Conservation (phyloP, 2,329 filamentous ascomycete species). For the Colletotrichum musicola region DNA sequence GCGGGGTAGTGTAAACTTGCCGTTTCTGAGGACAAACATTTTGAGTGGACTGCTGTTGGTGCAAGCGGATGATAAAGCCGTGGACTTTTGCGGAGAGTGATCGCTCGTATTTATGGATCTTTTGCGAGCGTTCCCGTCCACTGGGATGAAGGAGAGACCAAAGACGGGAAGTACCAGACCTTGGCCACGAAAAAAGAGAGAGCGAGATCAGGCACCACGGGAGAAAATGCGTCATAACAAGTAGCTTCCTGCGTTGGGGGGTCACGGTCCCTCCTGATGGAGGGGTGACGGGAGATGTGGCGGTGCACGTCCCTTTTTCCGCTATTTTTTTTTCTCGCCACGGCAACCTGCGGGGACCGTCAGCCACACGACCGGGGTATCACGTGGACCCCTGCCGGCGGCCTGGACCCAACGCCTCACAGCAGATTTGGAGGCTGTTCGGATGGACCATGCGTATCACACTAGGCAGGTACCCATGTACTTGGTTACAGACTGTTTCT, state of each 20-base stretch:
- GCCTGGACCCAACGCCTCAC: slow-evolving; percentile 5
- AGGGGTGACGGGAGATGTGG: slow-evolving; percentile 41
- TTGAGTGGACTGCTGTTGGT: slow-evolving; percentile 37
- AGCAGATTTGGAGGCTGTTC: neutral
- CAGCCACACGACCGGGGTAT: slow-evolving; percentile 29
- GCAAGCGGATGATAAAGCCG: slow-evolving; percentile 14
- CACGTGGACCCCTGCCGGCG: slow-evolving; percentile 11
- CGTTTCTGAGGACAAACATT: slow-evolving; percentile 56
- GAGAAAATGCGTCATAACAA: slow-evolving; percentile 48
- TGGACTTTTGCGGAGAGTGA: slow-evolving; percentile 9
- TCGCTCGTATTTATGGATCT: slow-evolving; percentile 32
- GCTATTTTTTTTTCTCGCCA: slow-evolving; percentile 29
- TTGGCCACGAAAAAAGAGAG: slow-evolving; percentile 32
- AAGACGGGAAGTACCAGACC: slow-evolving; percentile 27
- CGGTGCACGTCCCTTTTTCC: slow-evolving; percentile 41
- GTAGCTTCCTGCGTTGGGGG: slow-evolving; percentile 30
- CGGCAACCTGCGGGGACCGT: slow-evolving; percentile 30
- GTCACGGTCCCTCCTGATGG: slow-evolving; percentile 31
- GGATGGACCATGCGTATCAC: too few species aligned
- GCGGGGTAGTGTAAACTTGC: slow-evolving; percentile 45
- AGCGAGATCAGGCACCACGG: slow-evolving; percentile 30
- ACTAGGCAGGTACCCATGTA: too few species aligned
- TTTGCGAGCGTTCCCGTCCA: slow-evolving; percentile 27
- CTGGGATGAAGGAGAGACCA: slow-evolving; percentile 16
- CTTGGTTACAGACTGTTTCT: too few species aligned